A percentile compares a stretch with the other conserved stretches of the same genome.
These are phyloP conservation scores for Solanum medicagineum DNA, from an alignment of 257 asterid genomes.

Conservation along the genomic window DNA sequence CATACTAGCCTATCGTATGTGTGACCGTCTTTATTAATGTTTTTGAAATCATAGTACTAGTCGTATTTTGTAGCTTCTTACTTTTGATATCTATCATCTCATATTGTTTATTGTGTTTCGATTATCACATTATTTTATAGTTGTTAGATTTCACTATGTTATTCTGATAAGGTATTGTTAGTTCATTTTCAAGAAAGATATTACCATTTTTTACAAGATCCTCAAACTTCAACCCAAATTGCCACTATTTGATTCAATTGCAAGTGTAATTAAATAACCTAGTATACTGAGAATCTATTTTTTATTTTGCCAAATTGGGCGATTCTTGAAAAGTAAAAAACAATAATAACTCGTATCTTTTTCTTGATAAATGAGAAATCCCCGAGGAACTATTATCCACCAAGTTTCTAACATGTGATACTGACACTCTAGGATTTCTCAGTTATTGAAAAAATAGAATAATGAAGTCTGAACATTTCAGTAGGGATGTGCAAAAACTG, in stretches of 20 bases:
- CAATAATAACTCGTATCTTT: neutral
- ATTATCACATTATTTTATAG: neutral
- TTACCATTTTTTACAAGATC: neutral
- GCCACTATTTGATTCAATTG: neutral
- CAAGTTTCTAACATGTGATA: neutral
- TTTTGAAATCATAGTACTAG: neutral
- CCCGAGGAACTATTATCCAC: neutral
- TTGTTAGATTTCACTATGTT: neutral
- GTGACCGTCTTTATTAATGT: no score
- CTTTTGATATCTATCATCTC: neutral
- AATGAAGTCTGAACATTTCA: neutral
- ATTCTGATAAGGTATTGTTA: neutral
- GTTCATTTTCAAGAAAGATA: neutral
- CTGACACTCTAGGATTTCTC: neutral
- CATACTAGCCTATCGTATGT: no score
- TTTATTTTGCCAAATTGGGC: neutral
- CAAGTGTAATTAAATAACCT: neutral
- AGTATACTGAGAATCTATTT: neutral
- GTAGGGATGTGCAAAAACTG: no score
- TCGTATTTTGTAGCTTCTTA: neutral
- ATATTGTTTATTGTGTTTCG: neutral
- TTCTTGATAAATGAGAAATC: neutral
- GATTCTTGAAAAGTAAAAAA: neutral
- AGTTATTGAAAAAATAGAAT: neutral
- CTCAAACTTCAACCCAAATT: neutral